Evolutionary conservation across 2,329 filamentous ascomycete species (phyloP).

Genomic region (Cladosporium sp.): DNA sequence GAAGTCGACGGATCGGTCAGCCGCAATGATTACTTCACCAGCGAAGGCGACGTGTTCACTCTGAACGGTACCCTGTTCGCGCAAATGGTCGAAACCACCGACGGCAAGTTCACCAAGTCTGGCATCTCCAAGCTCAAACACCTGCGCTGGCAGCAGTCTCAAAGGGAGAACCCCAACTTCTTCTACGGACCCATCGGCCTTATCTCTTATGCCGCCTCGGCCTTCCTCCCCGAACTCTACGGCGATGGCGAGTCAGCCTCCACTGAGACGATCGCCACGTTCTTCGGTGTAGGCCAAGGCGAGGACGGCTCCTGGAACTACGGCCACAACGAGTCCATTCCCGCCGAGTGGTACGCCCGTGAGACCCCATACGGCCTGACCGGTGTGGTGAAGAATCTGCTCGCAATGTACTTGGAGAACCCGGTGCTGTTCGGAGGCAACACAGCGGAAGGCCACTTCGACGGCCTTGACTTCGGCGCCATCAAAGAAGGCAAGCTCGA

Average conservation of each 20-base stretch:
- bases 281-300: slow-evolving; percentile 20
- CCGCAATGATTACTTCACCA: slow-evolving; percentile 34
- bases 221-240: slow-evolving; percentile 40
- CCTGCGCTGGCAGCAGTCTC: slow-evolving; percentile 37
- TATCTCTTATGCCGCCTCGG: slow-evolving; percentile 37
- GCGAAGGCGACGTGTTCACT: slow-evolving; percentile 31
- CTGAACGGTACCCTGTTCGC: slow-evolving; percentile 37
- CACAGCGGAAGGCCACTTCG: slow-evolving; percentile 36
- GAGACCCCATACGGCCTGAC: slow-evolving; percentile 28
- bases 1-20: slow-evolving; percentile 35
- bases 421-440: slow-evolving; percentile 44
- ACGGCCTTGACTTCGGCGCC: slow-evolving; percentile 33
- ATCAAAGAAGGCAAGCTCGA: slow-evolving; percentile 38
- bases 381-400: slow-evolving; percentile 35
- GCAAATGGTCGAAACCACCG: slow-evolving; percentile 31
- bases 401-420: slow-evolving; percentile 36
- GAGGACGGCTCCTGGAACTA: slow-evolving; percentile 28
- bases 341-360: slow-evolving; percentile 35
- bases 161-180: slow-evolving; percentile 37
- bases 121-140: slow-evolving; percentile 34
- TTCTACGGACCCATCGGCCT: slow-evolving; percentile 38
- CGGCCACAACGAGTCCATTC: slow-evolving; percentile 31
- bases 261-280: slow-evolving; percentile 23
- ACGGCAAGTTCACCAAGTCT: slow-evolving; percentile 22
- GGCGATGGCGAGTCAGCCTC: slow-evolving; percentile 28